These are phyloP conservation scores for Vitis cinerea DNA, from an alignment of 164 flowering plant species.

Conservation along the genomic window DNA sequence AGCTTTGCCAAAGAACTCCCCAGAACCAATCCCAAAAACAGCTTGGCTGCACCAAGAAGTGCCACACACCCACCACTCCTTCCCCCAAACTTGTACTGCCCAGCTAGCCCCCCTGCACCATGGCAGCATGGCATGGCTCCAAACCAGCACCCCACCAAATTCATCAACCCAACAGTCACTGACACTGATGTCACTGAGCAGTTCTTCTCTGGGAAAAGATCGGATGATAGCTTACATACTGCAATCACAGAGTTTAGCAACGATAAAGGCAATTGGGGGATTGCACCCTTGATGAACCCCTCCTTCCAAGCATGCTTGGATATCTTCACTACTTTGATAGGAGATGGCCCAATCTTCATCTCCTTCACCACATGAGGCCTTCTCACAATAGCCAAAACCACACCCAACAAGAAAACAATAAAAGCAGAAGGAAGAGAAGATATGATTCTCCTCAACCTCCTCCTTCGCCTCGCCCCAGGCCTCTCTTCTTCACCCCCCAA, in stretches of 20 bases:
- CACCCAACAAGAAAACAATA: conserved; percentile 63
- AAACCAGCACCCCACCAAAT: conserved; percentile 79
- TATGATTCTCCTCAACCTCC: conserved; percentile 36
- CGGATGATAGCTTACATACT: conserved; percentile 60
- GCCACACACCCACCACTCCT: conserved; percentile 86
- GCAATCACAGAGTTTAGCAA: conserved; percentile 72
- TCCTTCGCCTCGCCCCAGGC: conserved; percentile 11
- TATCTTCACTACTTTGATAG: conserved; percentile 36
- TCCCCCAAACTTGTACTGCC: conserved; percentile 88
- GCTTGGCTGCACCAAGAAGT: conserved; percentile 59
- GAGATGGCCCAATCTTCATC: conserved; percentile 58
- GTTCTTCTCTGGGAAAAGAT: conserved; percentile 65
- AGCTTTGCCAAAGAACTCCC: conserved; percentile 66
- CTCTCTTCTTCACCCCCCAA: conserved; percentile 10
- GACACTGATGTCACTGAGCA: conserved; percentile 61
- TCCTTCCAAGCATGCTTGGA: conserved; percentile 61
- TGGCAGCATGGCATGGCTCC: conserved; percentile 90
- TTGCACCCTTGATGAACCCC: conserved; percentile 73
- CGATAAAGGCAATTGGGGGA: conserved; percentile 73
- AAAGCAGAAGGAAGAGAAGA: conserved; percentile 69
- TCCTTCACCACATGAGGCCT: conserved; percentile 39
- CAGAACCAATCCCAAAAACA: conserved; percentile 59
- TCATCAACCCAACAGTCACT: conserved; percentile 68
- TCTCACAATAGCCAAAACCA: conserved; percentile 57
- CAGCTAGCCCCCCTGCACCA: conserved; percentile 86